phyloP scores from a whole-genome alignment of 2,329 filamentous ascomycete species.

The Chalaropsis thielavioides region DNA sequence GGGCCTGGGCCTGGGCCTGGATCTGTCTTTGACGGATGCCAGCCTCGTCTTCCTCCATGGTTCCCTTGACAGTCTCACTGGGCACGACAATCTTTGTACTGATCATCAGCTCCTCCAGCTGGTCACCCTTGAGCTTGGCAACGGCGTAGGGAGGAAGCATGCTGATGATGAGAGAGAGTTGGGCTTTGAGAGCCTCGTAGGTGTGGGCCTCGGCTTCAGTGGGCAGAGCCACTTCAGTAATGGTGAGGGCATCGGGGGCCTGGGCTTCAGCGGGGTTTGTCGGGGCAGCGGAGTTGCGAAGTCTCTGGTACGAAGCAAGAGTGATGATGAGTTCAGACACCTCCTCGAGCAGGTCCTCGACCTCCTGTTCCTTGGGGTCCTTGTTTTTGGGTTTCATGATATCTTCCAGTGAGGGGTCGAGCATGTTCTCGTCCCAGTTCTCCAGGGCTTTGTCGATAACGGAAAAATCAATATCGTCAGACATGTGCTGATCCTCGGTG shows the following conservation, averaged over 20 bases:
- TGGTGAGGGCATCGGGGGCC: constrained; percentile 51
- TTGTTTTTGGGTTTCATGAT: constrained; percentile 36
- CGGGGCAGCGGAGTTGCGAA: constrained; percentile 55
- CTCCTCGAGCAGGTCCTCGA: constrained; percentile 55
- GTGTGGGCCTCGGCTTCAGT: constrained; percentile 45
- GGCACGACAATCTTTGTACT: constrained; percentile 64
- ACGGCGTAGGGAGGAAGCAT: constrained; percentile 72
- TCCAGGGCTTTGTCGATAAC: constrained; percentile 40
- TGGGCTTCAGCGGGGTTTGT: constrained; percentile 47
- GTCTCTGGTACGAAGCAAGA: constrained; percentile 62
- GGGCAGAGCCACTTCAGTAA: constrained; percentile 51
- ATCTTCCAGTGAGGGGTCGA: constrained; percentile 44
- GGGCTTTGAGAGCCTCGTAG: constrained; percentile 62
- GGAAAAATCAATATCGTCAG: constrained; percentile 35
- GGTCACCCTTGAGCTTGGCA: constrained; percentile 72
- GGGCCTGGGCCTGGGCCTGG: constrained; percentile 24
- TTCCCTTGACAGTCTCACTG: constrained; percentile 57
- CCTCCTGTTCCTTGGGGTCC: constrained; percentile 50
- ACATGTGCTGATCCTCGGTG: constrained; percentile 26
- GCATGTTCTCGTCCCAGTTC: constrained; percentile 41
- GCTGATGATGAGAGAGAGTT: constrained; percentile 58
- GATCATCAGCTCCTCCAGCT: constrained; percentile 68
- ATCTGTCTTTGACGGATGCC: constrained; percentile 38
- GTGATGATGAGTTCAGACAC: constrained; percentile 66
- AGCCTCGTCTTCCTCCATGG: constrained; percentile 70